Conservation (phyloP, 1,284 basidiomycete species). For the Austropuccinia psidii region DNA sequence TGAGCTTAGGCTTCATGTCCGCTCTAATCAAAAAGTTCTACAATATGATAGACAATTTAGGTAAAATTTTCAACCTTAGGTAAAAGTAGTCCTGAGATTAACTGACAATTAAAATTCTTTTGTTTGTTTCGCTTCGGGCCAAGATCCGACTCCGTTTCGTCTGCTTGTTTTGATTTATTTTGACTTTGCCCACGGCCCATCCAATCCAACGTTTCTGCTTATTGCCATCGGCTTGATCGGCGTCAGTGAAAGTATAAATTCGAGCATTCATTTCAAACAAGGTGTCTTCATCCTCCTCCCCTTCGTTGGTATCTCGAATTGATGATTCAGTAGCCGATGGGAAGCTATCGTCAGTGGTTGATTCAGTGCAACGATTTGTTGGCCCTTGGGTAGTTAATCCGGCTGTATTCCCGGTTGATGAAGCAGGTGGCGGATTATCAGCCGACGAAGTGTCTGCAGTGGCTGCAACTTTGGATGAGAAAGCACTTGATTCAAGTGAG, state of each 20-base stretch:
- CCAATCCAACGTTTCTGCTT: slow-evolving; percentile 23
- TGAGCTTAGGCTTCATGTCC: not conserved
- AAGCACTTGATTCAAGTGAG: not conserved
- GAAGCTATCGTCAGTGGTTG: not conserved
- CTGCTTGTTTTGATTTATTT: slow-evolving; percentile 10
- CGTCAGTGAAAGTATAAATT: slow-evolving; percentile 28
- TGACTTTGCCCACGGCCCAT: slow-evolving; percentile 9
- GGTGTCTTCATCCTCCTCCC: slow-evolving; percentile 31
- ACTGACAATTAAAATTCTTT: slow-evolving; percentile 24
- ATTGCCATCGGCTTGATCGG: slow-evolving; percentile 21
- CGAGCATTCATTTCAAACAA: slow-evolving; percentile 19
- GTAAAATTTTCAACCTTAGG: not conserved
- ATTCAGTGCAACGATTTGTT: too few species aligned
- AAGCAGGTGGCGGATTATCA: not conserved
- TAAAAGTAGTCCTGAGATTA: not conserved
- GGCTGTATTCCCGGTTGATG: not conserved
- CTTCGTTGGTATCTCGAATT: not conserved
- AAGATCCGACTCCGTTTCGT: slow-evolving; percentile 7
- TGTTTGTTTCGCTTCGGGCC: slow-evolving; percentile 26
- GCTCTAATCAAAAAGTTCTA: slow-evolving; percentile 18
- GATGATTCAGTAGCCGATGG: not conserved
- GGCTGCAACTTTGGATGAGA: not conserved
- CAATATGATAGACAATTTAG: not conserved
- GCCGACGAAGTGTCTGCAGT: not conserved
- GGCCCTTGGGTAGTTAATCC: too few species aligned